Percentiles rank a stretch among this genome's conserved stretches.
Evolutionary conservation across 164 flowering plant genomes (phyloP).

Genomic region (Litsea cubeba): DNA sequence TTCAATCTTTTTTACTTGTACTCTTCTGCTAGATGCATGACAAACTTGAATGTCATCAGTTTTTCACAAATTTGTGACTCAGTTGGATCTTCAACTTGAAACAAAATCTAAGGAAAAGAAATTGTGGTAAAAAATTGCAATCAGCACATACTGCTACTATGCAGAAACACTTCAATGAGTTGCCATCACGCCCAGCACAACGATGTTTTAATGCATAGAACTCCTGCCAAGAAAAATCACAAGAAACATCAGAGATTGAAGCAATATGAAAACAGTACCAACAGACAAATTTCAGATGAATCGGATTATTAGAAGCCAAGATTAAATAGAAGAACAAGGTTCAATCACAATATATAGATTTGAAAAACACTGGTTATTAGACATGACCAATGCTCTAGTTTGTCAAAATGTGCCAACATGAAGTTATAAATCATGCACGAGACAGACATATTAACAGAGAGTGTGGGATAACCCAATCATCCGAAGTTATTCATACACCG

Average conservation of each 20-base stretch:
- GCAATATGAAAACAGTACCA: not conserved
- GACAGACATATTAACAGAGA: not conserved
- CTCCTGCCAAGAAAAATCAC: constrained; percentile 31
- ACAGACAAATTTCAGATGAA: not conserved
- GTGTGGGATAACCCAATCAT: too few species aligned
- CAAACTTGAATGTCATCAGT: too few species aligned
- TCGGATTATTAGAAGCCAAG: not conserved
- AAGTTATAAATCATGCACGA: not conserved
- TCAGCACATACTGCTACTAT: constrained; percentile 45
- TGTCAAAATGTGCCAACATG: not conserved
- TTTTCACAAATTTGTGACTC: too few species aligned
- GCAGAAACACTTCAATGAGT: constrained; percentile 54
- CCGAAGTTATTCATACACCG: too few species aligned
- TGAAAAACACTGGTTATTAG: too few species aligned
- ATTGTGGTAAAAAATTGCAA: not conserved
- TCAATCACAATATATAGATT: too few species aligned
- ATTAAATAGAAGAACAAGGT: not conserved
- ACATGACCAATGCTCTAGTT: not conserved
- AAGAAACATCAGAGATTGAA: constrained; percentile 1
- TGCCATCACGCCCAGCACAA: constrained; percentile 49
- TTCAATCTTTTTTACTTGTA: too few species aligned
- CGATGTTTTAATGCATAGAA: constrained; percentile 57
- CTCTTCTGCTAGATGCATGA: too few species aligned
- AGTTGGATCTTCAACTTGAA: too few species aligned
- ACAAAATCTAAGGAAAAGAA: not conserved